phyloP scores from a whole-genome alignment of 2,329 filamentous ascomycete genomes.

The Colletotrichum sublineola region DNA sequence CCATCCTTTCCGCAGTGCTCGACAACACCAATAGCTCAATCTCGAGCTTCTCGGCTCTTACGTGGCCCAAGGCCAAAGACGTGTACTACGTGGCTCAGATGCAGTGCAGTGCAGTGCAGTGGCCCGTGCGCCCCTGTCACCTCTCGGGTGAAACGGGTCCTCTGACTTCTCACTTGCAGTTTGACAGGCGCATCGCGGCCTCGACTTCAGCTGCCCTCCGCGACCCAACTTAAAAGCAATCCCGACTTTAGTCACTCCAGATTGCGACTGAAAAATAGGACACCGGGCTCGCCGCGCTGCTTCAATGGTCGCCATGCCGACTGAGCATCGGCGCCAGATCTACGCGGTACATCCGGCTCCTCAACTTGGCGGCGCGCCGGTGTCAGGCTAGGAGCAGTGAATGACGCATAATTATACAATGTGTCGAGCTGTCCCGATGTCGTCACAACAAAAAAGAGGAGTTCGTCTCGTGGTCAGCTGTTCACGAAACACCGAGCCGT shows the following conservation, averaged over 20 bases:
- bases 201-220: slow-evolving; percentile 2
- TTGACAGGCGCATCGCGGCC: slow-evolving; percentile 16
- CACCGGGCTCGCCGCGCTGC: not conserved
- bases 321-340: slow-evolving; percentile 32
- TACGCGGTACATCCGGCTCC: slow-evolving; percentile 15
- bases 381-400: slow-evolving; percentile 2
- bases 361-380: slow-evolving; percentile 29
- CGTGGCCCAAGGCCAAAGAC: slow-evolving; percentile 2
- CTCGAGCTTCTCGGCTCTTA: slow-evolving; percentile 14
- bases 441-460: slow-evolving; percentile 12
- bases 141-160: slow-evolving; percentile 15
- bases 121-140: slow-evolving; percentile 28
- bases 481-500: not conserved
- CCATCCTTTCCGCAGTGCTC: not conserved
- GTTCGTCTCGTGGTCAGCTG: not conserved
- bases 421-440: slow-evolving; percentile 9
- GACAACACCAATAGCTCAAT: not conserved
- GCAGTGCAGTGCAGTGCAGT: not conserved
- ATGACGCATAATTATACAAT: slow-evolving; percentile 1
- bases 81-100: slow-evolving; percentile 33
- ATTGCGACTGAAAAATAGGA: slow-evolving; percentile 28
- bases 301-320: not conserved
- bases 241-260: not conserved
- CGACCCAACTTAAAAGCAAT: not conserved
- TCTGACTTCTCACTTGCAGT: slow-evolving; percentile 5